phyloP scores from a whole-genome alignment of 495 filamentous ascomycete genomes.

The Xylaria telfairii region DNA sequence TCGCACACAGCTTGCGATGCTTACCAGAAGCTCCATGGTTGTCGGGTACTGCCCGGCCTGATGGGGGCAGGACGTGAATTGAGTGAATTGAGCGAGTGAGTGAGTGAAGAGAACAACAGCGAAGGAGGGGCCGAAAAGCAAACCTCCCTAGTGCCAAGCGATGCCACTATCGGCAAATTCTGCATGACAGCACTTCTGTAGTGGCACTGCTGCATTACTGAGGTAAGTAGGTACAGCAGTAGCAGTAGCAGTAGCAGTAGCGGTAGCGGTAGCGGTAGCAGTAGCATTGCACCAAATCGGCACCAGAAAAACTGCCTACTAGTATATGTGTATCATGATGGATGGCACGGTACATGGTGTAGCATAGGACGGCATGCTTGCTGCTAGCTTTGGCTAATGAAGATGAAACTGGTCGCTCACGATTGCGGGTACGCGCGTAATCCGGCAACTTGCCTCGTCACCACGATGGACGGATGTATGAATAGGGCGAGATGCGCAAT shows the following conservation, averaged over 20 bases:
- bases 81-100: background rate
- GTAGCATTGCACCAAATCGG: background rate
- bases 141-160: conserved; percentile 11
- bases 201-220: background rate
- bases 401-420: background rate
- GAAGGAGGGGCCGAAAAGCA: conserved; percentile 8
- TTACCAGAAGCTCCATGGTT: background rate
- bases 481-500: background rate
- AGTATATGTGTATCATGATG: no score
- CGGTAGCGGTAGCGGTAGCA: no score
- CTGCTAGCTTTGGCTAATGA: background rate
- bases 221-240: background rate
- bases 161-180: conserved; percentile 13
- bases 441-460: conserved; percentile 1
- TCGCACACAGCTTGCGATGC: background rate
- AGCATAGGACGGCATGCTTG: background rate
- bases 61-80: background rate
- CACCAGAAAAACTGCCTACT: background rate
- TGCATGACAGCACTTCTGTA: background rate
- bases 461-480: no score
- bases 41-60: background rate
- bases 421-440: conserved; percentile 2
- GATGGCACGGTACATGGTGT: no score
- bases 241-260: no score
- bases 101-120: background rate